Evolutionary conservation across 305 asterid genomes (phyloP).

Genomic region (Fraxinus angustifolia): DNA sequence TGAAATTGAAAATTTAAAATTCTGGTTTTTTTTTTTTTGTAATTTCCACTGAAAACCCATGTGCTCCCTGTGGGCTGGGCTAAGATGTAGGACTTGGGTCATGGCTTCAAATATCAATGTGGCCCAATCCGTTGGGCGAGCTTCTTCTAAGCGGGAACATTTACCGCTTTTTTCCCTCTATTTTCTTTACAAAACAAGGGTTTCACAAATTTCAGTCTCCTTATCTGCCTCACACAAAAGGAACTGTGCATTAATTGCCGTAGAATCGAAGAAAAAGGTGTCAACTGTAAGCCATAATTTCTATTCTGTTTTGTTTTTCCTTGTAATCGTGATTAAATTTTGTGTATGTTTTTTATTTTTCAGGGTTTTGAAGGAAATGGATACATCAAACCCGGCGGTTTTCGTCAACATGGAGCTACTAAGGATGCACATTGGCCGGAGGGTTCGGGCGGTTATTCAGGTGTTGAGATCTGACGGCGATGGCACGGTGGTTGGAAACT

Average conservation of each 20-base stretch:
- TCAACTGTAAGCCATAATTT: conserved; percentile 8
- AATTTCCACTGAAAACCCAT: background rate
- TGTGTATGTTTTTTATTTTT: background rate
- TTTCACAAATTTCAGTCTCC: background rate
- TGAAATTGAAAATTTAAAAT: too few species aligned
- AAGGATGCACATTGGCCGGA: conserved; percentile 58
- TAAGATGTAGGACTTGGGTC: background rate
- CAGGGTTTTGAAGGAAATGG: conserved; percentile 40
- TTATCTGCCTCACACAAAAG: background rate
- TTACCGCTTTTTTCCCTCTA: conserved; percentile 24
- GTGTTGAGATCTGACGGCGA: conserved; percentile 66
- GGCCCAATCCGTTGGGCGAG: background rate
- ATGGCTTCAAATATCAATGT: background rate
- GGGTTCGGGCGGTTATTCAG: conserved; percentile 81
- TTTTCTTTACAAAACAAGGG: background rate
- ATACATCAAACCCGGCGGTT: conserved; percentile 83
- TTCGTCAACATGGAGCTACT: conserved; percentile 80
- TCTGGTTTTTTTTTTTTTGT: too few species aligned
- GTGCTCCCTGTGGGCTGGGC: background rate
- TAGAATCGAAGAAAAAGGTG: conserved; percentile 6
- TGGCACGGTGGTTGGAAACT: conserved; percentile 62
- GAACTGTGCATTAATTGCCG: background rate
- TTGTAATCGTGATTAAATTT: background rate
- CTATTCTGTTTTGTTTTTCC: background rate
- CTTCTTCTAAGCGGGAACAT: conserved; percentile 40